A percentile compares a stretch with the other conserved stretches of the same genome.
Conservation (phyloP, 2,329 filamentous ascomycete genomes). For the Didymella pomorum region DNA sequence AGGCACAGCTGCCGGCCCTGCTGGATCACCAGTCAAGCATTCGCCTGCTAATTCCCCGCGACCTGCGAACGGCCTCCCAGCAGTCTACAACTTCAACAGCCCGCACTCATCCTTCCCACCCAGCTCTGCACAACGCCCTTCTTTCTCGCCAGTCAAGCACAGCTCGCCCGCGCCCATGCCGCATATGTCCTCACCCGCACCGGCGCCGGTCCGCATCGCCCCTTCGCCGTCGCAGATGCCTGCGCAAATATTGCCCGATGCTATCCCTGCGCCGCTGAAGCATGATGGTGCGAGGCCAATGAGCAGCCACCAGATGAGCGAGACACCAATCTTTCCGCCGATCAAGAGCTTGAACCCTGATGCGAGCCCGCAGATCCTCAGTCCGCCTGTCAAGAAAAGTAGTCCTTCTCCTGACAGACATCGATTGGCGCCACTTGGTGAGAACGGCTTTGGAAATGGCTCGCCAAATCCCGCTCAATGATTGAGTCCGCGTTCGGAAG, state of each 20-base stretch:
- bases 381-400: conserved; percentile 66
- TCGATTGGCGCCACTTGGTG: conserved; percentile 12
- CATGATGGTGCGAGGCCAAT: conserved; percentile 50
- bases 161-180: conserved; percentile 48
- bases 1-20: conserved; percentile 38
- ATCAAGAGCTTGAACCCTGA: conserved; percentile 66
- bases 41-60: conserved; percentile 47
- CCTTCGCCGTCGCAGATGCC: conserved; percentile 44
- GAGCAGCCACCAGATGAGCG: conserved; percentile 44
- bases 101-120: conserved; percentile 59
- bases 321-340: conserved; percentile 64
- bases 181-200: conserved; percentile 45
- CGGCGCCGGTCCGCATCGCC: conserved; percentile 37
- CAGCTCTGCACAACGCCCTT: conserved; percentile 40
- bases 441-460: conserved; percentile 5
- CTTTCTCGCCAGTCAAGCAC: conserved; percentile 52
- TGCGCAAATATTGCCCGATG: conserved; percentile 46
- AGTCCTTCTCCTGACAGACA: conserved; percentile 37
- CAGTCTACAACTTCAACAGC: conserved; percentile 48
- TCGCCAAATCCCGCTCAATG: neutral
- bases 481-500: neutral
- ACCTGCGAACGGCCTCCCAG: conserved; percentile 43
- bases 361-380: conserved; percentile 64
- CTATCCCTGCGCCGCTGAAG: conserved; percentile 57
- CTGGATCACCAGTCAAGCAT: conserved; percentile 48